Evolutionary conservation across 2,329 filamentous ascomycete species (phyloP), one percentile per base, ranked within the genome.

Genomic region (Hypoxylon sp.): DNA sequence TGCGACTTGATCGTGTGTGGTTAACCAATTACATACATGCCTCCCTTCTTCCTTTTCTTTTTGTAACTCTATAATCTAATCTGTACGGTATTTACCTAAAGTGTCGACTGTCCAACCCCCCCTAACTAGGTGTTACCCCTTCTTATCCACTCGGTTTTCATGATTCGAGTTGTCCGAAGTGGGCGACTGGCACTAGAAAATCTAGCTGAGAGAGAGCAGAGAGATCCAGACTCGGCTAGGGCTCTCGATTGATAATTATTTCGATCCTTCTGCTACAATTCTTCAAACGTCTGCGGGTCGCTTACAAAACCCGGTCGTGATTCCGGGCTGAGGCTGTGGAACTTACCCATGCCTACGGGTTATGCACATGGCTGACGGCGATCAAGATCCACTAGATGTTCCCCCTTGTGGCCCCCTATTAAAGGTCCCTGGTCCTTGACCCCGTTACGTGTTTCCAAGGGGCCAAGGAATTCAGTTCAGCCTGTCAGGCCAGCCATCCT

Each of bases 311-410:
- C 25, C 32, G 37, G 36, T 6, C 32, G 30, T 49, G 45, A 46
- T 54, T 47, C 34, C 55, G 51, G 55, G 49, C 54, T 54, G 50
- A 54, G 50, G 44, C 37, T 51, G 55, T 55, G 51, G 47, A 31
- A 51, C 51, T 43, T 52, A 52, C 50, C 47, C 55, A 5, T 20
- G 40, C 37, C 35, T 29, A 51, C 34, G 43, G 55, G 40, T 42
- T 26, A 43, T 26, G 51, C 55, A 58, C 55, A 58, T 58, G 55
- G 55, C 44, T 52, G 29, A 50, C 26, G 30, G 40, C 40, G 55
- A 58, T 58, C 55, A 38, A 42, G 51, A 25, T 48, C 55, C 55
- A 51, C 47, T 38, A 25, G 13, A 11, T 37, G 29, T 51, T 42
- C 29, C 25, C 37, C 34, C 41, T 23, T 34, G 7, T n/a, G 12